Evolutionary conservation across 768 basidiomycete genomes (phyloP), one percentile per base, ranked within the genome.

Genomic region (Boletus sensibilis): DNA sequence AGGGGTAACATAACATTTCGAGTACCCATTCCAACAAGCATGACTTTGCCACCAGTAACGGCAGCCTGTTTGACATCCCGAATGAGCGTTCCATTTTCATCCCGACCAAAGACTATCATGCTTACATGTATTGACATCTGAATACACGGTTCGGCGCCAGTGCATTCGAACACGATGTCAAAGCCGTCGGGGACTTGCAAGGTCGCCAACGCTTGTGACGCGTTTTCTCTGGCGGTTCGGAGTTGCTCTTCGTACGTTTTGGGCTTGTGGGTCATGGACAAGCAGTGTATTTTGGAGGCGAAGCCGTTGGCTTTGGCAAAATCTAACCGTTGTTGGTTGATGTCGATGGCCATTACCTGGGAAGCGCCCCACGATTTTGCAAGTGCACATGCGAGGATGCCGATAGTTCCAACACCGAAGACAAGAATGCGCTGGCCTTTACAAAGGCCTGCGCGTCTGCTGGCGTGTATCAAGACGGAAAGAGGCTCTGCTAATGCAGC

Each of bases 11-110:
- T 78, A 54, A 88, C 83, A 64, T 87, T 88, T 56, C 87, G 83
- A 16, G 92, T 84, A 62, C 96, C 96, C 96, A 98, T 98, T 21
- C 96, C 96, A 61, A 98, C 85, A 65, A 94, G 89, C 80, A 93
- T 87, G 53, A 97, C 92, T 68, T 89, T 92, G 48, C 92, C 92
- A 49, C 94, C 95, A 18, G 90, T 78, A 50, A 81, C 78, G 16
- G 94, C 92, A 64, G 87, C 83, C 92, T 94, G 70, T 52, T 55
- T 34, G 50, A 51, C 31, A 49, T 37, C n/a, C 31, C 45, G 37
- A 54, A 45, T 68, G 57, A 63, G 67, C 52, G 23, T 34, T 39
- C 41, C 31, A 54, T 37, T 16, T 29, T 50, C 55, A 37, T 34
- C 48, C 51, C 25, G 43, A 61, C 35, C 41, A 53, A 60, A 61